Base-by-base conservation (phyloP, 768 basidiomycete genomes). In the Suillus plorans region DNA sequence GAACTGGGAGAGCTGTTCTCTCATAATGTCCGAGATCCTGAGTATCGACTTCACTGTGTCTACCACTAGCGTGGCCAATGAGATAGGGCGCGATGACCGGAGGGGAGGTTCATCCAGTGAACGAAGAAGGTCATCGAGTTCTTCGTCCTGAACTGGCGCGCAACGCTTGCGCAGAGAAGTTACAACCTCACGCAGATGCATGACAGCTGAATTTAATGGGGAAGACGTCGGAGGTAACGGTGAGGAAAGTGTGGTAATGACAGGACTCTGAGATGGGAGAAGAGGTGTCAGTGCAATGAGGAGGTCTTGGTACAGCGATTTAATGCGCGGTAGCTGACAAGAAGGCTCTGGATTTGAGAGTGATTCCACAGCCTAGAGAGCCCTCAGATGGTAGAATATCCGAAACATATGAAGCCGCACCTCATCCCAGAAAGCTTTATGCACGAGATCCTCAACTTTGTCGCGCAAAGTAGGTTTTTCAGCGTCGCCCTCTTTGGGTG, bases 391-490 rank as follows among this genome's bases (percentile, higher is more conserved):
- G 60, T 56, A 56, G 10, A 50, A 63, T 62, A 39, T 50, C 57
- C 59, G 13, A 56, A 68, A 61, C 49, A 64, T 8, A 64, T 5
- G 47, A 55, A 62, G 69, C 47, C 82, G 70, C 69, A 91, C 90
- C 81, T 89, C 84, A 49, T 87, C 85, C 90, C 90, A 92, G 72
- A 92, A 92, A 5, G 88, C 89, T 58, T 77, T 79, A 71, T 89
- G 87, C 14, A 85, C 82, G 8, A 80, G 66, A 63, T 78, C 77
- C 50, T 76, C 77, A 7, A 85, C 84, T 64, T 82, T 79, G 64
- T 82, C 81, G 14, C 86, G 84, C 47, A 84, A 74, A 14, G 78
- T 77, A 12, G 74, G 71, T 61, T 65, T 65, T 18, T 69, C 49
- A 20, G 69, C 70, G 20, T 65, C 67, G 34, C 60, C 56, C 47